phyloP scores from a whole-genome alignment of 257 asterid genomes.

The Nyctanthes arbortristis region DNA sequence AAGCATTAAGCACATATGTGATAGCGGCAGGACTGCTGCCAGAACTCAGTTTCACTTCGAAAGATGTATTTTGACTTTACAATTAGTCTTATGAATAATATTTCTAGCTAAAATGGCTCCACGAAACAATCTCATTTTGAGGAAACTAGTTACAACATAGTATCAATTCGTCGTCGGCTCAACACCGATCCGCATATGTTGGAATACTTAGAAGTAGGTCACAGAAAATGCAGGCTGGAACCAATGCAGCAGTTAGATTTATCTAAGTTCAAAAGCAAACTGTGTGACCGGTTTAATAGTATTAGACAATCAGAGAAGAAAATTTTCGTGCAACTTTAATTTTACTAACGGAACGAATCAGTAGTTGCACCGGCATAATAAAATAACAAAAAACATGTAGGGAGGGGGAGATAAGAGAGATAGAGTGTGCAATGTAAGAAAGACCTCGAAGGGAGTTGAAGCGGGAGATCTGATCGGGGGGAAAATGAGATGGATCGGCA shows the following conservation, averaged over 20 bases:
- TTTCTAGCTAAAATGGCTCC: conserved; percentile 11
- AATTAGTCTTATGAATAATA: background rate
- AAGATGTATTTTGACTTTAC: background rate
- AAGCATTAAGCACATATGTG: background rate
- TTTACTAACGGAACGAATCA: background rate
- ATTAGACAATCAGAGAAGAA: too few species aligned
- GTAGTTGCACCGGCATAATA: background rate
- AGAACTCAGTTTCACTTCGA: conserved; percentile 1
- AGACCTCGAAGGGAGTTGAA: conserved; percentile 79
- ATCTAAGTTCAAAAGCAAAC: too few species aligned
- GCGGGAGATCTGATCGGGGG: conserved; percentile 93
- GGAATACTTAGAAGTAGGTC: too few species aligned
- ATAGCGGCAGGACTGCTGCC: conserved; percentile 10
- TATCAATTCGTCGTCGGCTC: conserved; percentile 5
- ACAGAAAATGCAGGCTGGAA: conserved; percentile 7
- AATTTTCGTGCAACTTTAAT: background rate
- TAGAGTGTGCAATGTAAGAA: conserved; percentile 1
- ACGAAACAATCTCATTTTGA: too few species aligned
- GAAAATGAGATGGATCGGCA: conserved; percentile 76
- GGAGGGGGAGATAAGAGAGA: background rate
- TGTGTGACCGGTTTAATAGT: too few species aligned
- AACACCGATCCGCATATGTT: conserved; percentile 1
- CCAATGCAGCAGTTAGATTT: background rate
- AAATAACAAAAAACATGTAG: background rate
- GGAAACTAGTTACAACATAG: background rate